Percentiles rank a stretch among this genome's conserved stretches.
Conservation (phyloP, 2,329 filamentous ascomycete species). For the Xylariaceae sp. region DNA sequence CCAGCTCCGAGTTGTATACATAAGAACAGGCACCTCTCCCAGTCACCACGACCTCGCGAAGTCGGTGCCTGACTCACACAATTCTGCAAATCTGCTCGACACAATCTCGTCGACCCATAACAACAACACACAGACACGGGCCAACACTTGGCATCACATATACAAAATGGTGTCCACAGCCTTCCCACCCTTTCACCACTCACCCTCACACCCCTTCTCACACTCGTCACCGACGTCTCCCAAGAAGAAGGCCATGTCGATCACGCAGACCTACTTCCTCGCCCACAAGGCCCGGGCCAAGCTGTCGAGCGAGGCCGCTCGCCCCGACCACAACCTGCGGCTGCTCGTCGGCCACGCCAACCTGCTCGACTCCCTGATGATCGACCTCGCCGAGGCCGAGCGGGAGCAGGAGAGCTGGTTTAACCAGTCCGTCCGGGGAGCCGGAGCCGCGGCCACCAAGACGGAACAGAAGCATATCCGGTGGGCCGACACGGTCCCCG, state of each 20-base stretch:
- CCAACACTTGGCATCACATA: conserved; percentile 8
- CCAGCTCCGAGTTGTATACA: conserved; percentile 24
- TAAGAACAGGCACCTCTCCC: conserved; percentile 19
- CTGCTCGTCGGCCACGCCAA: conserved; percentile 97
- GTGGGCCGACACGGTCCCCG: conserved; percentile 75
- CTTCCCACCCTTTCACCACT: conserved; percentile 18
- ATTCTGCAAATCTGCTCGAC: conserved; percentile 15
- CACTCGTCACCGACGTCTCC: conserved; percentile 34
- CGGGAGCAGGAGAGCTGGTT: conserved; percentile 96
- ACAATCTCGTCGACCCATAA: conserved; percentile 21
- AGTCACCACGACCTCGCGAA: conserved; percentile 21
- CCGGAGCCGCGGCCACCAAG: conserved; percentile 52
- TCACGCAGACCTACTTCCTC: conserved; percentile 97
- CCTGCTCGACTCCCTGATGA: conserved; percentile 92
- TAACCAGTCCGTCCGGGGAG: conserved; percentile 85
- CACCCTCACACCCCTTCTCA: conserved; percentile 23
- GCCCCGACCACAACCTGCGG: conserved; percentile 87
- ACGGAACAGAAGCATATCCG: conserved; percentile 67
- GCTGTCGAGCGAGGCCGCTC: conserved; percentile 86
- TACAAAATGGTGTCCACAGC: conserved; percentile 30
- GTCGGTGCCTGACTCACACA: conserved; percentile 30
- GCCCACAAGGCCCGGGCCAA: conserved; percentile 94
- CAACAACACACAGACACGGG: conserved; percentile 16
- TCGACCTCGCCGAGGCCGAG: conserved; percentile 85
- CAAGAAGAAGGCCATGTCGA: conserved; percentile 82